phyloP scores from a whole-genome alignment of 768 basidiomycete genomes.

The Lyophyllum shimeji region DNA sequence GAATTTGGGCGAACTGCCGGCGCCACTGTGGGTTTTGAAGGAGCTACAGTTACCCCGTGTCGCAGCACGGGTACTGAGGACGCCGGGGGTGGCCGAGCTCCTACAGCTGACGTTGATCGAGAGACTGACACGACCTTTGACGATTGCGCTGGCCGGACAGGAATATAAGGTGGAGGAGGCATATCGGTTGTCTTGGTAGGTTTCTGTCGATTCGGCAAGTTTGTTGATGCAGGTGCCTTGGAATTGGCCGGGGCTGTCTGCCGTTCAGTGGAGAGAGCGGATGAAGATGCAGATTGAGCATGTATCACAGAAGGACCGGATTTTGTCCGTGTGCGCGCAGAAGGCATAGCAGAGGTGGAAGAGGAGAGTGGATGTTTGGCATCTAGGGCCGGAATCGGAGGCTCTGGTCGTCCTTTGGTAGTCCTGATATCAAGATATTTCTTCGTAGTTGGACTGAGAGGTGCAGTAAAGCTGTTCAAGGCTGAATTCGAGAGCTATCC shows the following conservation, averaged over 20 bases:
- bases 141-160: slow-evolving; percentile 25
- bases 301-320: slow-evolving; percentile 12
- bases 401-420: slow-evolving; percentile 12
- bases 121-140: slow-evolving; percentile 6
- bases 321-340: slow-evolving; percentile 18
- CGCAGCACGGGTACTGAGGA: slow-evolving; percentile 8
- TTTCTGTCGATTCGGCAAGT: slow-evolving; percentile 15
- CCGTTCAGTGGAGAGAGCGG: slow-evolving; percentile 18
- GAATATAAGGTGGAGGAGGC: slow-evolving; percentile 27
- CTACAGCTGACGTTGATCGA: slow-evolving; percentile 16
- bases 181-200: slow-evolving; percentile 17
- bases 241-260: slow-evolving; percentile 8
- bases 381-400: slow-evolving; percentile 15
- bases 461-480: slow-evolving; percentile 59
- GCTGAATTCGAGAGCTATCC: slow-evolving; percentile 1
- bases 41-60: neutral
- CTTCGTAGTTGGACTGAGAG: slow-evolving; percentile 72
- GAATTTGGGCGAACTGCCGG: slow-evolving; percentile 12
- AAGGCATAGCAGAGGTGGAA: slow-evolving; percentile 23
- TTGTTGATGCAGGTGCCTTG: neutral
- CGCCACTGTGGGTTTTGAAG: neutral
- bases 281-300: slow-evolving; percentile 26
- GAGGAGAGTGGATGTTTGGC: slow-evolving; percentile 16
- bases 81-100: slow-evolving; percentile 12
- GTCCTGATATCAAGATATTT: slow-evolving; percentile 67